A percentile compares a stretch with the other conserved stretches of the same genome.
Evolutionary conservation across 805 yeast genomes (phyloP).

Genomic region (Peterozyma toletana): DNA sequence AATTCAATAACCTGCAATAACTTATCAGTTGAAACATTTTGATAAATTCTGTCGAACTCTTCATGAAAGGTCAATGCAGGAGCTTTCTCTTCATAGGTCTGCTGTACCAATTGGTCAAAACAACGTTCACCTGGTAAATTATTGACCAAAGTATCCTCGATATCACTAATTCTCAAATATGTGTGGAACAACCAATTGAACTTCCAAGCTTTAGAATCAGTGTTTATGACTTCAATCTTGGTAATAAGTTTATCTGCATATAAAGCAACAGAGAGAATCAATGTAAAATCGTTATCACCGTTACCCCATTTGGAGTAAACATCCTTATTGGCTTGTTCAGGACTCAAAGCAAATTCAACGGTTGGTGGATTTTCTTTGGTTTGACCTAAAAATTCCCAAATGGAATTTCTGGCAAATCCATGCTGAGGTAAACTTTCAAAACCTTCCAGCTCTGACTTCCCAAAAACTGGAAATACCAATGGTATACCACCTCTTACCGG

Average conservation of each 20-base stretch:
- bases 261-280: conserved; percentile 63
- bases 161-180: conserved; percentile 68
- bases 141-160: conserved; percentile 68
- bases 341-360: conserved; percentile 86
- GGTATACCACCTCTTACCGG: conserved; percentile 99
- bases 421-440: conserved; percentile 82
- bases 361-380: conserved; percentile 63
- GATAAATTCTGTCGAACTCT: conserved; percentile 84
- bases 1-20: conserved; percentile 60
- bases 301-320: conserved; percentile 48
- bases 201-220: conserved; percentile 58
- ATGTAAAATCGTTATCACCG: conserved; percentile 62
- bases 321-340: conserved; percentile 68
- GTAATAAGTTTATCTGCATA: conserved; percentile 55
- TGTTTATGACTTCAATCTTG: conserved; percentile 67
- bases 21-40: conserved; percentile 46
- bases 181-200: conserved; percentile 97
- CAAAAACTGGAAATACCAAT: conserved; percentile 89
- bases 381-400: conserved; percentile 94
- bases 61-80: conserved; percentile 67
- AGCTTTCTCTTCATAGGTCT: conserved; percentile 59
- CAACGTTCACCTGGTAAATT: conserved; percentile 70
- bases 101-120: conserved; percentile 67
- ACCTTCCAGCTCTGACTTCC: conserved; percentile 56
- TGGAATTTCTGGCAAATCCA: conserved; percentile 87